Base-by-base conservation (phyloP, 495 filamentous ascomycete species). In the Neurospora sublineolata region DNA sequence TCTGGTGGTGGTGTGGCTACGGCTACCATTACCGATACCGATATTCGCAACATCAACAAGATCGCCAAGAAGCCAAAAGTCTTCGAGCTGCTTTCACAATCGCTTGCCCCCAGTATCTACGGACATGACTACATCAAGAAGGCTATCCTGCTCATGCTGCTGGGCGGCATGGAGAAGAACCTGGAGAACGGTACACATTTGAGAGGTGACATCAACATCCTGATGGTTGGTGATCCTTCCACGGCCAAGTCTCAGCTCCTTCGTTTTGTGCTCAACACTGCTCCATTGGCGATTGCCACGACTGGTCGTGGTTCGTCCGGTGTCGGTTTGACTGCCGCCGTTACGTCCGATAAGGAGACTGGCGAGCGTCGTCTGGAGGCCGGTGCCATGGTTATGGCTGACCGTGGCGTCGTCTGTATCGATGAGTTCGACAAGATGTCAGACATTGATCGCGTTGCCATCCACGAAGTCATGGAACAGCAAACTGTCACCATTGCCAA, bases 391-490 rank as follows among this genome's bases (percentile, higher is more conserved):
- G 95, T 99, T 71, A 91, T 99, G 72, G 95, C 89, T 77, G 95
- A 99, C 77, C 90, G 95, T 64, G 95, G 95, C 71, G 94, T 99
- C 42, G 95, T 99, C 46, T 99, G 95, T 83, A 99, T 99, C 76
- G 95, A 99, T 80, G 95, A 99, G 80, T 99, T 99, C 78, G 95
- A 99, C 82, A 99, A 99, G 83, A 99, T 99, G 95, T 96, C 92
- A 74, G 95, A 98, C 80, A 90, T 98, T 42, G 95, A 99, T 80
- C 90, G 95, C 75, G 95, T 99, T 27, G 95, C 95, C 67, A 99
- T 99, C 76, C 95, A 99, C 87, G 95, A 99, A 93, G 95, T 99
- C 71, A 99, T 99, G 95, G 95, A 99, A 82, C 95, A 99, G 83
- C 95, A 99, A 79, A 99, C 95, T 0, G 95, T 99, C 72, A 99